Percentiles rank a stretch among this genome's conserved stretches.
Evolutionary conservation across 345 rosid genomes (phyloP).

Genomic region (Mercurialis annua): DNA sequence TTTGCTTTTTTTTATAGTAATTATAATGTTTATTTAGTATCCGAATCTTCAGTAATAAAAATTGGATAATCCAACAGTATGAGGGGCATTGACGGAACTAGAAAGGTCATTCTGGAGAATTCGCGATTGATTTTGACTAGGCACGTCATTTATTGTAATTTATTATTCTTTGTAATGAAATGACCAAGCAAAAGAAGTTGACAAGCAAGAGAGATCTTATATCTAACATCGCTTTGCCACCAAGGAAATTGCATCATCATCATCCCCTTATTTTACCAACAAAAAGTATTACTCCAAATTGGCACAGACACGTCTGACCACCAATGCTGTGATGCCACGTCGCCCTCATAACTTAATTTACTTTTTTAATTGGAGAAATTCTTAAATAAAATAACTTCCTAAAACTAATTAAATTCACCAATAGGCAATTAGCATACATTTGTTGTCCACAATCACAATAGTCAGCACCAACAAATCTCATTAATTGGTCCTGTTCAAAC

Average conservation of each 20-base stretch:
- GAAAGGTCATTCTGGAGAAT: slow-evolving; percentile 12
- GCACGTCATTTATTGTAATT: not conserved
- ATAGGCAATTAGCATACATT: too few relatives aligned
- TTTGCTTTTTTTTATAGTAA: too few relatives aligned
- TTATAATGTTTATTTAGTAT: too few relatives aligned
- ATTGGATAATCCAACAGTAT: not conserved
- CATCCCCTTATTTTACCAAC: not conserved
- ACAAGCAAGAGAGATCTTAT: not conserved
- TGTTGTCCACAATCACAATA: too few relatives aligned
- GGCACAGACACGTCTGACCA: not conserved
- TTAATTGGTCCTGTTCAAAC: too few relatives aligned
- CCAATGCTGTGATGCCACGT: slow-evolving; percentile 21
- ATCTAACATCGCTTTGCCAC: not conserved
- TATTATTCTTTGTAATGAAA: not conserved
- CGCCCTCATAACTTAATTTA: too few relatives aligned
- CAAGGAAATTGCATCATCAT: not conserved
- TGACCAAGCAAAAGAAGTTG: not conserved
- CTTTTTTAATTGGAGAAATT: too few relatives aligned
- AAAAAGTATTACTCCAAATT: not conserved
- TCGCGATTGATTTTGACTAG: not conserved
- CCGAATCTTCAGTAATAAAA: not conserved
- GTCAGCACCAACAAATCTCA: too few relatives aligned
- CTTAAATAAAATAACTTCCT: too few relatives aligned
- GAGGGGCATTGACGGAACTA: not conserved
- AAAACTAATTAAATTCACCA: too few relatives aligned